phyloP scores from a whole-genome alignment of 306 rosid genomes.

The Gastrolobium villosum region DNA sequence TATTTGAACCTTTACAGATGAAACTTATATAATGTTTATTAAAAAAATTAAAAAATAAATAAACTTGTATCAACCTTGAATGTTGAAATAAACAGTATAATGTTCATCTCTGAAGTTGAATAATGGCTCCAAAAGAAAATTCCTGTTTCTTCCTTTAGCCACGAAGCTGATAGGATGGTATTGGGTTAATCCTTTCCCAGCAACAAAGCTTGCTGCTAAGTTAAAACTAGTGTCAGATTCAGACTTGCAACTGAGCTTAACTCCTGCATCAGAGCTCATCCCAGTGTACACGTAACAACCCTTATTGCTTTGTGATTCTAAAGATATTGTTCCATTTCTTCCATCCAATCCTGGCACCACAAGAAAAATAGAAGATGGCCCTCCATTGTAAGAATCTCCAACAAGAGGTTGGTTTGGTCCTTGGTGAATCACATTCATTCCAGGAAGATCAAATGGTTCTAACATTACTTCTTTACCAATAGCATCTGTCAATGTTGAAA shows the following conservation, averaged over 20 bases:
- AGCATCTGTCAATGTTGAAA: conserved; percentile 20
- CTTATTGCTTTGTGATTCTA: conserved; percentile 62
- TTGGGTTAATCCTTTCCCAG: conserved; percentile 57
- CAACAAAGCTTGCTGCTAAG: conserved; percentile 72
- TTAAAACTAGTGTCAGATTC: conserved; percentile 49
- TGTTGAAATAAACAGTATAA: conserved; percentile 82
- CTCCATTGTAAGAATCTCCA: conserved; percentile 48
- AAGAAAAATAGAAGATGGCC: conserved; percentile 53
- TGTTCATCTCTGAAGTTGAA: conserved; percentile 69
- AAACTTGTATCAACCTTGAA: conserved; percentile 43
- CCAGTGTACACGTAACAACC: conserved; percentile 71
- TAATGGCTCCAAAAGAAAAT: conserved; percentile 80
- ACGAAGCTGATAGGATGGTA: conserved; percentile 83
- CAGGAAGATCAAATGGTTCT: conserved; percentile 83
- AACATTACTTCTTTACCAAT: conserved; percentile 59
- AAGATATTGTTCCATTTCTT: conserved; percentile 58
- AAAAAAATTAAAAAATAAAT: not conserved
- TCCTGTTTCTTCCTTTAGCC: conserved; percentile 69
- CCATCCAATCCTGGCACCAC: conserved; percentile 80
- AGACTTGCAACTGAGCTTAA: conserved; percentile 69
- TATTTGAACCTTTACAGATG: not conserved
- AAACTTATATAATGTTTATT: conserved; percentile 7
- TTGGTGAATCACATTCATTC: conserved; percentile 64
- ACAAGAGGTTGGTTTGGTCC: conserved; percentile 63
- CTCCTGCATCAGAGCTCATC: conserved; percentile 34